A percentile compares a stretch with the other conserved stretches of the same genome.
phyloP scores from a whole-genome alignment of 164 flowering plant species.

The grape (Vitis vinifera) region ASM3070453v1 NC_081823.1:6753501-6754000 shows the following conservation, averaged over 20 bases:
- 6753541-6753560: neutral
- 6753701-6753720: neutral
- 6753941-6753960: neutral
- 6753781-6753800: neutral
- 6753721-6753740: neutral
- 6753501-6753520: neutral
- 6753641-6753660: neutral
- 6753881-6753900: neutral
- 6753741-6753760: neutral
- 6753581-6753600: neutral
- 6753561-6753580: neutral
- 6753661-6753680: neutral
- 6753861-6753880: neutral
- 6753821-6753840: neutral
- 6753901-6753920: neutral
- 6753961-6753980: conserved; percentile 32
- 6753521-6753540: neutral
- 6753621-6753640: neutral
- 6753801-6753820: neutral
- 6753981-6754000: conserved; percentile 73
- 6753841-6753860: neutral
- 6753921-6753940: neutral
- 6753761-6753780: neutral
- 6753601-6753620: no score
- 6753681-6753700: neutral